Conservation (phyloP, 2,329 filamentous ascomycete genomes). For the Sordariomycetes sp. region DNA sequence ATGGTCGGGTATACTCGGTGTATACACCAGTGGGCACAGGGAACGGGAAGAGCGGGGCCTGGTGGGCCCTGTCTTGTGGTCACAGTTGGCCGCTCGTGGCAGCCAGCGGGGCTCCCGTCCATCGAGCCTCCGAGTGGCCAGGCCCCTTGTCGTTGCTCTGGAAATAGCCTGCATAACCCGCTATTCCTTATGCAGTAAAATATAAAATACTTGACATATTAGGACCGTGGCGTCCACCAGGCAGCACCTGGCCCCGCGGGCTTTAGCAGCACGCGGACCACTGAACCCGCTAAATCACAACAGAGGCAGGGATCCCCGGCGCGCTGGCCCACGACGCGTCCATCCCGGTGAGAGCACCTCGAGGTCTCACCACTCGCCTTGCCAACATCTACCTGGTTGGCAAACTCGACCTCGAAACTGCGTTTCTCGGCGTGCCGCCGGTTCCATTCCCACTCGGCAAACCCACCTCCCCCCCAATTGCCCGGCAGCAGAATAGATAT, state of each 20-base stretch:
- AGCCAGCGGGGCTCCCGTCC: neutral
- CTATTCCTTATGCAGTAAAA: conserved; percentile 6
- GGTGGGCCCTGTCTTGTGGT: neutral
- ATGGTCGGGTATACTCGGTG: neutral
- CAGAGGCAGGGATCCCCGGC: neutral
- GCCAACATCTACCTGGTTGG: neutral
- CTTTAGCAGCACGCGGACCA: neutral
- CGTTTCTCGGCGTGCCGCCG: neutral
- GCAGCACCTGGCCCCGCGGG: neutral
- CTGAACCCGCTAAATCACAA: conserved; percentile 1
- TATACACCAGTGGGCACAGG: neutral
- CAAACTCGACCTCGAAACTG: neutral
- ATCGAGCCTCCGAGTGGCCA: neutral
- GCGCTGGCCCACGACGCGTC: neutral
- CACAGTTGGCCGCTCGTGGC: neutral
- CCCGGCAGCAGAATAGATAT: neutral
- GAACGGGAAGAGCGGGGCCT: neutral
- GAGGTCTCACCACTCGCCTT: neutral
- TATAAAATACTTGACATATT: neutral
- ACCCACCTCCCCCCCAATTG: neutral
- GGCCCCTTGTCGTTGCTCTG: conserved; percentile 7
- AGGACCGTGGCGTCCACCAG: neutral
- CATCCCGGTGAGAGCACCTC: neutral
- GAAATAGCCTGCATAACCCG: neutral
- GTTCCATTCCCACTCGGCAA: neutral